Conservation (phyloP, 2,329 filamentous ascomycete genomes). For the Xylaria sp. region DNA sequence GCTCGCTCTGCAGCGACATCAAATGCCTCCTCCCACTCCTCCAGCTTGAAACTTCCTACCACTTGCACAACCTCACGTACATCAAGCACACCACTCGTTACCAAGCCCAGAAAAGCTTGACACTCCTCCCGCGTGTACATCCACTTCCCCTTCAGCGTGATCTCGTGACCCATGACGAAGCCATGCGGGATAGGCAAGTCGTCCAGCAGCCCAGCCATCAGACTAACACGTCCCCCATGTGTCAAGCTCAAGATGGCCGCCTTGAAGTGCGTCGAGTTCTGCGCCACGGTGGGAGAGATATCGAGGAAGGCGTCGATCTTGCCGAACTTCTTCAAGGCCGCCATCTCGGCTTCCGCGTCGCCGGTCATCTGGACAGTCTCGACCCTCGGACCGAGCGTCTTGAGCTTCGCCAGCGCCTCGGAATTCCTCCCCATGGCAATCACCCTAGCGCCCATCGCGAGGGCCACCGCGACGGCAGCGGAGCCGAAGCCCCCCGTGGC, state of each 20-base stretch:
- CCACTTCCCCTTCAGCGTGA: conserved; percentile 53
- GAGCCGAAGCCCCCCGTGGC: conserved; percentile 60
- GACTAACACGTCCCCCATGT: conserved; percentile 49
- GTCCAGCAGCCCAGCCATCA: conserved; percentile 47
- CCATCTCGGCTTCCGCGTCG: conserved; percentile 52
- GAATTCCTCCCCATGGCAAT: conserved; percentile 60
- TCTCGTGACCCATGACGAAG: conserved; percentile 45
- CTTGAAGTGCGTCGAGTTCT: conserved; percentile 54
- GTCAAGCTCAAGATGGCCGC: conserved; percentile 50
- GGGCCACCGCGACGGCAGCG: conserved; percentile 56
- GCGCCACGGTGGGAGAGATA: conserved; percentile 55
- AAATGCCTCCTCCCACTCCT: conserved; percentile 41
- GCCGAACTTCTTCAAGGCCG: conserved; percentile 41
- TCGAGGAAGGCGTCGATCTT: conserved; percentile 58
- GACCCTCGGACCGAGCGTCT: conserved; percentile 45
- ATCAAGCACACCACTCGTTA: no score
- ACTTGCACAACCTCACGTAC: no score
- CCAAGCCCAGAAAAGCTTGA: no score
- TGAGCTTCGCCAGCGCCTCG: conserved; percentile 50
- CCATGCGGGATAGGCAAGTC: no score
- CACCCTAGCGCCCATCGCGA: conserved; percentile 61
- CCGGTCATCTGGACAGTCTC: conserved; percentile 56
- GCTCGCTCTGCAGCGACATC: conserved; percentile 32
- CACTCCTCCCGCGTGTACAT: conserved; percentile 59
- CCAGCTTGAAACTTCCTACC: conserved; percentile 40